Base-by-base conservation (phyloP, 2,329 filamentous ascomycete species). In the Trichophyton benhamiae region DNA sequence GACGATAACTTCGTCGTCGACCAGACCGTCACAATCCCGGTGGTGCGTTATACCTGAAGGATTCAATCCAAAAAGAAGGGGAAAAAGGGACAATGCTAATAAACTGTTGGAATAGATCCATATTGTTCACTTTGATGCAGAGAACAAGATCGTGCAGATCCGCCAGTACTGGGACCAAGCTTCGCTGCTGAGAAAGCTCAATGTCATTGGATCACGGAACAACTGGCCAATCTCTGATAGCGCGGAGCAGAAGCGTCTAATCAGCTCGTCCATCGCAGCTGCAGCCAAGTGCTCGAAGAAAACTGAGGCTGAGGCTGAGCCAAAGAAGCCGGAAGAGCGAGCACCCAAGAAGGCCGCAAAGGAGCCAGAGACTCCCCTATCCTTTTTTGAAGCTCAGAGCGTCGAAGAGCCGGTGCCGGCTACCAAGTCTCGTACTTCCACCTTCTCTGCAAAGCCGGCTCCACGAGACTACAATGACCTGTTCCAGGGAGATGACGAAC, bases 151-250 rank as follows among this genome's bases (percentile, higher is more conserved):
- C 71, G 74, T 82, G 63, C 89, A 94, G 73, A 88, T 97, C 66
- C 88, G 92, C 67, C 84, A 92, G 67, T 89, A 87, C 73, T 99
- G 94, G 94, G 94, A 99, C 73, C 94, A 99, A 75, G 91, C 86
- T 64, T 87, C 90, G 60, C 83, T 99, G 46, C 83, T 99, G 67
- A 97, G 94, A 78, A 87, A 95, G 74, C 82, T 96, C 65, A 91
- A 96, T 65, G 86, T 96, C 61, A 97, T 99, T 74, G 92, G 94
- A 69, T 87, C 86, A 71, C 87, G 87, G 60, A 88, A 87, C 73
- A 95, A 94, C 76, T 99, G 94, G 94, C 94, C 94, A 60, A 95
- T 99, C 71, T 84, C 85, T 67, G 91, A 96, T 72, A 88, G 87
- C 71, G 84, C 84, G 68, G 91, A 96, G 60, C 91, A 97, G 77